Base-by-base conservation (phyloP, 225 moss, liverwort and hornwort genomes). In the Bryoerythrophyllum caledonicum region DNA sequence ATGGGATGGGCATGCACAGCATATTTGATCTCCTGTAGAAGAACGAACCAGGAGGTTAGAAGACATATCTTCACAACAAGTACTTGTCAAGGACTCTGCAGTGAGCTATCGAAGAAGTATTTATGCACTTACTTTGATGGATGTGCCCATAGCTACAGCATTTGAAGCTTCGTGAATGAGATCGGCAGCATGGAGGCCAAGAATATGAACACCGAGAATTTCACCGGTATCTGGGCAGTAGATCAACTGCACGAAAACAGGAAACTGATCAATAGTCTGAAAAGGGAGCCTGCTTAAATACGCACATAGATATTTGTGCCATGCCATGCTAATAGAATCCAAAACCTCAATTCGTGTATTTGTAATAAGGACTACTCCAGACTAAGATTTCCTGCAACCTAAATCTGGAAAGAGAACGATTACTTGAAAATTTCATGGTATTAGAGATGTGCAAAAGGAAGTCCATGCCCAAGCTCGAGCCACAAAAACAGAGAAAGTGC, bases 161-260 rank as follows among this genome's bases (percentile, higher is more conserved):
- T 95, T 99, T 51, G 97, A 99, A 74, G 97, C 94, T 89, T 99
- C 97, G 71, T 99, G 97, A 78, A 99, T 99, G 54, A 99, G 94
- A 72, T 99, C 97, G 76, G 97, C 97, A 5, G 97, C 97, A 85
- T 99, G 97, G 63, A 99, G 83, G 57, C 97, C 97, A 71, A 99
- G 87, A 72, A 99, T 99, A 70, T 99, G 97, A 34, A 99, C 97
- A 76, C 97, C 95, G 71, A 99, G 72, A 74, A 99, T 99, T 84
- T 99, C 95, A 63, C 95, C 93, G 55, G 86, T 89, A 70, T 99
- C 97, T 69, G 89, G 86, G 41, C 99, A 87, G 71, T 99, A 99
- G 63, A 99, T 99, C 78, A 99, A 76, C 93, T 96, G 90, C 79
- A 53, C 49, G 63, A 82, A 73, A 65, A 67, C 79, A 54, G 60